Percentiles rank a stretch among this genome's conserved stretches.
phyloP scores from a whole-genome alignment of 2,329 filamentous ascomycete species.

The Penicillium sp. region DNA sequence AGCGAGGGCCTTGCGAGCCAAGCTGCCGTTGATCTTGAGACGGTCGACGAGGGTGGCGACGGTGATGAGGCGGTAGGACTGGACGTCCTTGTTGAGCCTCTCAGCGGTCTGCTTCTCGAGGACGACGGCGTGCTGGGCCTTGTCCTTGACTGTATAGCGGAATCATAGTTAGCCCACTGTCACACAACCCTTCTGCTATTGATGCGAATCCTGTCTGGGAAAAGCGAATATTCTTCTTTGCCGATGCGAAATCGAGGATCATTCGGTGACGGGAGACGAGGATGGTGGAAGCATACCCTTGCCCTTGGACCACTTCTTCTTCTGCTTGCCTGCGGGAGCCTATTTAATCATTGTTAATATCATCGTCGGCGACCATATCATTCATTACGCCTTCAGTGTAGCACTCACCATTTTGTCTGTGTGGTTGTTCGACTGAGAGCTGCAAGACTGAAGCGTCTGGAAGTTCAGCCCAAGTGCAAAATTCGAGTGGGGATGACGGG shows the following conservation, averaged over 20 bases:
- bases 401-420: constrained; percentile 46
- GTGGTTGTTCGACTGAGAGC: constrained; percentile 41
- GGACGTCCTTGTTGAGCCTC: constrained; percentile 99
- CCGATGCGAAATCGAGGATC: constrained; percentile 12
- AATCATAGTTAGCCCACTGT: constrained; percentile 18
- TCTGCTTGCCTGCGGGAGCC: constrained; percentile 58
- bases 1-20: constrained; percentile 85
- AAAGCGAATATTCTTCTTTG: background rate
- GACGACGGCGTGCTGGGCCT: constrained; percentile 98
- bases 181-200: background rate
- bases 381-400: background rate
- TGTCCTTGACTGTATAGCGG: constrained; percentile 88
- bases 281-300: constrained; percentile 52
- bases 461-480: constrained; percentile 39
- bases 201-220: background rate
- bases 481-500: constrained; percentile 46
- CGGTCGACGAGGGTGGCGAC: constrained; percentile 98
- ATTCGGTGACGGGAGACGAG: constrained; percentile 18
- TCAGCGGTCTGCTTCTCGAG: constrained; percentile 97
- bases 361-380: background rate
- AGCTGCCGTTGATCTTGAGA: constrained; percentile 99
- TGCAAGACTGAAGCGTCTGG: constrained; percentile 29
- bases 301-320: constrained; percentile 64
- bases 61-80: constrained; percentile 99
- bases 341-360: constrained; percentile 31